These are phyloP conservation scores for Globisporangium rhizosaccharum DNA, from an alignment of 352 stramenopile species.

Conservation along the genomic window DNA sequence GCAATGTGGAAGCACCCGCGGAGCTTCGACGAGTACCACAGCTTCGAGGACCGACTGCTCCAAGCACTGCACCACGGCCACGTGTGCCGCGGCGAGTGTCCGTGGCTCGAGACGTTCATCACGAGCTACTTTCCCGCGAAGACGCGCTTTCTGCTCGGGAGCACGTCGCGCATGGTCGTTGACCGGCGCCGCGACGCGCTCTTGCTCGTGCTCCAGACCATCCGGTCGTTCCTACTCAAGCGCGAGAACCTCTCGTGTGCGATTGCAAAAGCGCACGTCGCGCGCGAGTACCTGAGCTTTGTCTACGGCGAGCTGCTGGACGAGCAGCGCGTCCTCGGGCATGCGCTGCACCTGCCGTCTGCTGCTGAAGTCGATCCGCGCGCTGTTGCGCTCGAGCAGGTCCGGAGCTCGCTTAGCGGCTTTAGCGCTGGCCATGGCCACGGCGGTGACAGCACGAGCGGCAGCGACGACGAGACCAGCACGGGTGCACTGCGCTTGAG, in stretches of 20 bases:
- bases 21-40: constrained; percentile 45
- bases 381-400: not conserved
- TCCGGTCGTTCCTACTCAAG: constrained; percentile 35
- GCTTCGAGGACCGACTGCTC: constrained; percentile 28
- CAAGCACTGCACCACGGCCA: constrained; percentile 47
- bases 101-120: constrained; percentile 50
- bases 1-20: constrained; percentile 28
- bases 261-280: constrained; percentile 23
- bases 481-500: not conserved
- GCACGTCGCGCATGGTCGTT: constrained; percentile 11
- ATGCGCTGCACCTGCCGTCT: not conserved
- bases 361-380: not conserved
- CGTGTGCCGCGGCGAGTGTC: constrained; percentile 39
- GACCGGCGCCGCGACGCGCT: constrained; percentile 30
- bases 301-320: constrained; percentile 26
- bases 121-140: constrained; percentile 32
- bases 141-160: constrained; percentile 16
- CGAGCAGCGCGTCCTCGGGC: constrained; percentile 2
- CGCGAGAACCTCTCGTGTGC: constrained; percentile 34
- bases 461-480: not conserved
- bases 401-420: not conserved
- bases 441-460: not conserved
- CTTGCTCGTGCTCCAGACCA: constrained; percentile 25
- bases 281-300: constrained; percentile 28
- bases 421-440: no score